Base-by-base conservation (phyloP, 345 rosid genomes). In the Nasturtium officinale region DNA sequence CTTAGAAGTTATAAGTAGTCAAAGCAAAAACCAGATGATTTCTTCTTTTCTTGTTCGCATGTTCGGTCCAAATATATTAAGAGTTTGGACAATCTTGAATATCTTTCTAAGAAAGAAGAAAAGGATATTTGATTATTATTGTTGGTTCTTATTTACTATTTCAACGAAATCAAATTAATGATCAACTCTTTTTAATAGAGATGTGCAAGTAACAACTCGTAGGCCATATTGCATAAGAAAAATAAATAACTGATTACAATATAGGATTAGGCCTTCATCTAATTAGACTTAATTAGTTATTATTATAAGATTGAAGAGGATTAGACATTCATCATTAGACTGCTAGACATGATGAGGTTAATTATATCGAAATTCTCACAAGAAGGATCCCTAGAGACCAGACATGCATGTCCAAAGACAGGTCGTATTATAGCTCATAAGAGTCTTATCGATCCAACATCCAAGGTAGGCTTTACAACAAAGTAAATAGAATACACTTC, bases 331-430 rank as follows among this genome's bases (percentile, higher is more conserved):
- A 63, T 76, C 80, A 76, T 76, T 63, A 63, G 71, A 63, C 21
- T 63, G 63, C 6, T 63, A 70, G 71, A 76, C 80, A 63, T 76
- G 16, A 29, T 38, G 56, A 47, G 70, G 71, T 47, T 62, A 70
- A 63, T 9, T 63, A 46, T 54, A 61, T 69, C 28, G 56, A 56
- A 63, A 63, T 28, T 37, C 76, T 37, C 61, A 54, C 30, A 69
- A 69, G 33, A 76, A 70, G 71, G 80, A 70, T 76, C 76, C 80
- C 80, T 64, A 76, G 71, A 69, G 71, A 70, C 53, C 76, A 70
- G 80, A 76, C 76, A 70, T 70, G 80, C 80, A 76, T 76, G 76
- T 70, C 80, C 80, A 76, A 63, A 70, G 75, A 70, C 80, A 76
- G 80, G 50, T 63, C 76, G 76, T 56, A 48, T 56, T 55, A 55